Percentiles rank a stretch among this genome's conserved stretches.
Conservation (phyloP, 371 early-diverging fungal genomes). For the Mortierella sp. region DNA sequence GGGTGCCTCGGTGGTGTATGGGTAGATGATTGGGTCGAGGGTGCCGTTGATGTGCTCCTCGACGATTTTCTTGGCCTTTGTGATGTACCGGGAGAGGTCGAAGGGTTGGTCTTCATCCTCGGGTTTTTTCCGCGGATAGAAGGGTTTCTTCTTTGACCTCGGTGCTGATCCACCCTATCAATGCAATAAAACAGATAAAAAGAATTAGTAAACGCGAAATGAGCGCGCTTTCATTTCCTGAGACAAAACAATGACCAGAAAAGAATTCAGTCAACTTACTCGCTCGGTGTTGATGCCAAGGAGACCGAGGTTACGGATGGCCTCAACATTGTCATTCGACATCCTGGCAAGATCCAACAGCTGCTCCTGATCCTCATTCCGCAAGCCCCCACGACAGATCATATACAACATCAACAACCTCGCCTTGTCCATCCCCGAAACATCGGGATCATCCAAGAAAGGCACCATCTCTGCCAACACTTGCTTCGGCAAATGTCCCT, state of each 20-base stretch:
- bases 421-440: constrained; percentile 79
- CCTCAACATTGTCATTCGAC: constrained; percentile 78
- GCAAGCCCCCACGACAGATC: constrained; percentile 76
- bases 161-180: constrained; percentile 37
- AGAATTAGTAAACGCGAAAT: neutral
- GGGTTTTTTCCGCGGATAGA: constrained; percentile 57
- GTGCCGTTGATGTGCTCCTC: constrained; percentile 73
- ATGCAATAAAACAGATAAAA: neutral
- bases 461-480: constrained; percentile 85
- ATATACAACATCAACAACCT: constrained; percentile 91
- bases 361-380: constrained; percentile 74
- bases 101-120: constrained; percentile 73
- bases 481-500: constrained; percentile 82
- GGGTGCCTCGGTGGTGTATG: constrained; percentile 69
- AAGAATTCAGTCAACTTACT: constrained; percentile 23
- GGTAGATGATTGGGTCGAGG: constrained; percentile 71
- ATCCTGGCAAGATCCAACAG: constrained; percentile 84
- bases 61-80: constrained; percentile 68
- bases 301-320: constrained; percentile 80
- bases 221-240: neutral
- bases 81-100: constrained; percentile 80
- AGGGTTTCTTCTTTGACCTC: constrained; percentile 39
- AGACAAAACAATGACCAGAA: neutral
- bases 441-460: constrained; percentile 47
- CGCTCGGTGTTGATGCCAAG: constrained; percentile 74